Evolutionary conservation across 176 grass and related monocot species (phyloP), one percentile per base, ranked within the genome.

Genomic region (Zoysia japonica): DNA sequence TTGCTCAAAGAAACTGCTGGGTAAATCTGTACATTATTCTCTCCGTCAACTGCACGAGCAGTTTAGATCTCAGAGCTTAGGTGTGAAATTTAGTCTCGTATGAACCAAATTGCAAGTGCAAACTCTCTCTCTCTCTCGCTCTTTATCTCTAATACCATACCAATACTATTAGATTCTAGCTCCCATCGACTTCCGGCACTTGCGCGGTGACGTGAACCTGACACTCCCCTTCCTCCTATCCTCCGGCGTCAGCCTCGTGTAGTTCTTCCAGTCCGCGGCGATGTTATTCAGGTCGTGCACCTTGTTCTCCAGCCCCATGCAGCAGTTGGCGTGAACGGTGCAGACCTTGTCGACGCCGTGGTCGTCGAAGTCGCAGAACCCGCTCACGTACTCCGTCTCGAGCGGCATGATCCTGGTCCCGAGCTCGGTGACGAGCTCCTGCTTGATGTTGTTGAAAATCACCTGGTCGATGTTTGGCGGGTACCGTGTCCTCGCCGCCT

Each of bases 261-360:
- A 94, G 19, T 89, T 87, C 61, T 81, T 90, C 87, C 93, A 92
- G 5, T 50, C 48, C 0, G 81, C 51, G 15, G 82, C 20, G 39
- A 89, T 12, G 57, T 53, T 52, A 15, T 46, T 79, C 15, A 96
- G 71, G 16, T 92, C 87, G 15, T 65, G 68, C 57, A 92, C 41
- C 78, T 96, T 96, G 36, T 43, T 79, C 0, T 9, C 71, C 0
- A 90, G 55, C 28, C 90, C 28, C 28, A 88, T 45, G 17, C 87
- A 89, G 54, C 93, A 96, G 47, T 87, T 84, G 35, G 82, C 87
- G 19, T 96, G 93, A 72, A 96, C 61, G 5, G 90, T 96, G 63
- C 67, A 90, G 20, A 86, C 38, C 60, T 17, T 73, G 38, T 50
- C 77, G 2, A 83, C 36, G 37, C 88, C 76, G 5, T 54, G 19